Conservation (phyloP, 2,329 filamentous ascomycete genomes). For the Blastomyces silverae region DNA sequence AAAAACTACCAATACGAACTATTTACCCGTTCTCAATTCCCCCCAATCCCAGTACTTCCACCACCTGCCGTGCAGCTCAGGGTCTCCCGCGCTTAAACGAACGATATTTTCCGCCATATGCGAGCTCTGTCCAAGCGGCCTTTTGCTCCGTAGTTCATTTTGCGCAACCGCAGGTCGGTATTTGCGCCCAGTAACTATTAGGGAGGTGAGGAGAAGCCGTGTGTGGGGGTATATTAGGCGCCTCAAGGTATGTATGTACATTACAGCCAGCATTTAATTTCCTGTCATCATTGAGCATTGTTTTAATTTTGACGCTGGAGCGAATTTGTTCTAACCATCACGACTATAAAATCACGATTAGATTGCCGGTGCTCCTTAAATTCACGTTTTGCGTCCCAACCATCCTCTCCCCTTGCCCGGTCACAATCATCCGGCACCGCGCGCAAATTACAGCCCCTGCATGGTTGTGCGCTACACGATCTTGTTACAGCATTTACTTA, state of each 20-base stretch:
- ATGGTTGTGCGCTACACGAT: conserved; percentile 4
- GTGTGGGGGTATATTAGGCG: not conserved
- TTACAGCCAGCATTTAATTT: not conserved
- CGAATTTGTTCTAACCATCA: conserved; percentile 5
- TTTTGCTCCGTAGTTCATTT: not conserved
- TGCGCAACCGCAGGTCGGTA: too few relatives aligned
- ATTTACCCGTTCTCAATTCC: not conserved
- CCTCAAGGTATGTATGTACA: too few relatives aligned
- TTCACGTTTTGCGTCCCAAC: not conserved
- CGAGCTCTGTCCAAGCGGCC: not conserved
- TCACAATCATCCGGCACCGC: not conserved
- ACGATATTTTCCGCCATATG: not conserved
- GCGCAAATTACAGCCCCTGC: not conserved
- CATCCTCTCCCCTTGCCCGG: not conserved
- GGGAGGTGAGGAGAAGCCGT: not conserved
- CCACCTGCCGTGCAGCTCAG: not conserved
- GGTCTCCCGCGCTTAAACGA: not conserved
- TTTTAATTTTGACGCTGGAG: not conserved
- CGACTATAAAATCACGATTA: not conserved
- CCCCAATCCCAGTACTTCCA: not conserved
- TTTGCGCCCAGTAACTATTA: not conserved
- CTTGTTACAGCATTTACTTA: not conserved
- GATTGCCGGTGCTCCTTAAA: not conserved
- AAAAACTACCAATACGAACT: not conserved
- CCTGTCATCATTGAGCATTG: not conserved